Percentiles rank a stretch among this genome's conserved stretches.
Evolutionary conservation across 2,329 filamentous ascomycete genomes (phyloP).

Genomic region (Fusarium brachygibbosum): DNA sequence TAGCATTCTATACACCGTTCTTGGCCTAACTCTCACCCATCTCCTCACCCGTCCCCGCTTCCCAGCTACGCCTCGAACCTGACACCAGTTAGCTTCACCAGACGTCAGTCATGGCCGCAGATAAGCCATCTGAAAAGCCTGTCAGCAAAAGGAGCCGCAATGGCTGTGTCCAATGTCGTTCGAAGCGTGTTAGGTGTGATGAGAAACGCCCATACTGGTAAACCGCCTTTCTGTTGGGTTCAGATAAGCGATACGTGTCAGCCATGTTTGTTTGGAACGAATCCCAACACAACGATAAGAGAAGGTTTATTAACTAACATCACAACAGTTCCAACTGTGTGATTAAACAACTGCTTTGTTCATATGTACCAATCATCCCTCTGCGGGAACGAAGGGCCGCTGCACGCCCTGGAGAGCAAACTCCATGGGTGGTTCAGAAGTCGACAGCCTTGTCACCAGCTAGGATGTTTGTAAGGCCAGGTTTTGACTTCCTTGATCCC

Average conservation of each 20-base stretch:
- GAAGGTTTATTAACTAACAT: neutral
- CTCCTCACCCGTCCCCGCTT: neutral
- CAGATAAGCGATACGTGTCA: neutral
- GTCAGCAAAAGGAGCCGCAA: neutral
- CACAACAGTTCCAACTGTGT: neutral
- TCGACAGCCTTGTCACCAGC: neutral
- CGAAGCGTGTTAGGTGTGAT: neutral
- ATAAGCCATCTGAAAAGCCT: neutral
- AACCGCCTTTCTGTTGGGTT: no score
- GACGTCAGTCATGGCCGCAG: neutral
- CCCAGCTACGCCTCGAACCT: neutral
- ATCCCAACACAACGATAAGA: neutral
- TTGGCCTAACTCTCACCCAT: neutral
- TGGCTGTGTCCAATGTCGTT: neutral
- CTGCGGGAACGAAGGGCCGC: neutral
- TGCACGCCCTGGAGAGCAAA: neutral
- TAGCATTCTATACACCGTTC: neutral
- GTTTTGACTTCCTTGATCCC: neutral
- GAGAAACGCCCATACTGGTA: constrained; percentile 2
- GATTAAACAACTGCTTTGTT: neutral
- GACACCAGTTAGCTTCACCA: neutral
- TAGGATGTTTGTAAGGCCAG: neutral
- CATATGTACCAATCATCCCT: neutral
- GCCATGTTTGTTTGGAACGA: neutral
- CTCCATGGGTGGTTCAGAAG: neutral